Base-by-base conservation (phyloP, 306 rosid species). In the Aeschynomene evenia region DNA sequence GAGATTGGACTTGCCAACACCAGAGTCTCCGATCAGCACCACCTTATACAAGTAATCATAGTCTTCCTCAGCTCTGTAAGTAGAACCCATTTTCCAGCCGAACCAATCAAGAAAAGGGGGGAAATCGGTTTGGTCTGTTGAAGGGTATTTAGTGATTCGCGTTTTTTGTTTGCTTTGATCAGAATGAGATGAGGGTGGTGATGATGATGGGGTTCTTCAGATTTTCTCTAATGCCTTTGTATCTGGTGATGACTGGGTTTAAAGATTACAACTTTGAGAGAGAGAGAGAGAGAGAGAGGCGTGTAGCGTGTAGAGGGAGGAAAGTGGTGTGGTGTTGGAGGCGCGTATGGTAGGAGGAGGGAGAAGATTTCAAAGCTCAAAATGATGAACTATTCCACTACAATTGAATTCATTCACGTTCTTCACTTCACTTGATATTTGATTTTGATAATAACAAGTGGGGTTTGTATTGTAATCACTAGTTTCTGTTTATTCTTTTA, bases 1-100 rank as follows among this genome's bases (percentile, higher is more conserved):
- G 3, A 89, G 93, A 62, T 89, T 89, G 52, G 96, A 89, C 71
- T 89, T 89, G 18, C 96, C 96, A 5, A 89, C 96, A 31, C 91
- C 93, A 2, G 96, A 89, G 73, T 89, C 96, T 24, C 96, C 96
- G 29, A 89, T 85, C 67, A 89, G 74, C 51, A 89, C 96, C 60
- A 89, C 71, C 87, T 89, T 89, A 83, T 87, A 89, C 64, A 89
- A 79, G 85, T 85, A 87, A 42, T 89, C 93, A 50, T 87, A 90
- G 39, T 90, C 89, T 19, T 89, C 96, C 3, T 89, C 96, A 5
- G 85, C 77, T 57, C 81, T 82, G 66, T 85, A 85, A 15, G 51
- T 16, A 2, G 15, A 9, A 60, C 89, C 88, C 96, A 90, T 90
- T 70, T 6, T 18, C 2, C 13, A 66, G 14, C 6, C n/a, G 49